A percentile compares a stretch with the other conserved stretches of the same genome.
phyloP scores from a whole-genome alignment of 139 green algal genomes.

The Protoeuglena noctilucae region DNA sequence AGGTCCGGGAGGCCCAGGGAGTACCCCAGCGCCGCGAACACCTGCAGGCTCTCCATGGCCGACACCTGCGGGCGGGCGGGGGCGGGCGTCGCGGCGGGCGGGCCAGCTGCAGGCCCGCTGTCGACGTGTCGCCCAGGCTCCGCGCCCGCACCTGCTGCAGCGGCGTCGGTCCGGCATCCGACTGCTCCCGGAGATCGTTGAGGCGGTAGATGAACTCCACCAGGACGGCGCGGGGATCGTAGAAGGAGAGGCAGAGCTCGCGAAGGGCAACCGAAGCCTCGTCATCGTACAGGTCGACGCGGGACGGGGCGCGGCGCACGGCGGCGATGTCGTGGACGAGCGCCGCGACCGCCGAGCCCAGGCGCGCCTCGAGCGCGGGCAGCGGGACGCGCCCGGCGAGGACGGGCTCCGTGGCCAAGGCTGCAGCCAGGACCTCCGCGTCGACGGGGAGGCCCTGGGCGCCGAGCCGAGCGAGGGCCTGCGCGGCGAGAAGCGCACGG shows the following conservation, averaged over 20 bases:
- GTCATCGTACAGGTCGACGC: constrained; percentile 69
- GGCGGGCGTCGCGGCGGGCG: too few relatives aligned
- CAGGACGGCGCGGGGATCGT: constrained; percentile 59
- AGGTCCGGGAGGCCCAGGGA: constrained; percentile 45
- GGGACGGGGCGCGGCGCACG: constrained; percentile 37
- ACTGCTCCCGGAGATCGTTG: constrained; percentile 15
- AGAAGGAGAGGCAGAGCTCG: constrained; percentile 64
- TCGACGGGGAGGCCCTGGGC: constrained; percentile 52
- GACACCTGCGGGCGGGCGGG: constrained; percentile 15
- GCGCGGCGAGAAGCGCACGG: constrained; percentile 6
- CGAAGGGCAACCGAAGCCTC: constrained; percentile 48
- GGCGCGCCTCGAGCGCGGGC: constrained; percentile 29
- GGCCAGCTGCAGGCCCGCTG: too few relatives aligned
- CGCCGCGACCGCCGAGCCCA: constrained; percentile 29
- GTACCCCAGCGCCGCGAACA: constrained; percentile 71
- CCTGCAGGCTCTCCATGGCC: constrained; percentile 62
- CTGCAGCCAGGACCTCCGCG: constrained; percentile 59
- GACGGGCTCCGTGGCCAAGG: constrained; percentile 54
- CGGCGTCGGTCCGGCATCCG: too few relatives aligned
- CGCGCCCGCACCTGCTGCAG: constrained; percentile 33
- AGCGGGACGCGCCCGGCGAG: constrained; percentile 21
- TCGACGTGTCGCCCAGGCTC: constrained; percentile 26
- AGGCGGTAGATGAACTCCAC: constrained; percentile 65
- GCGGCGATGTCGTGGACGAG: constrained; percentile 48
- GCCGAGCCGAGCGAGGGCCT: constrained; percentile 50